Conservation (phyloP, 2,329 filamentous ascomycete species). For the Pseudopithomyces chartarum region DNA sequence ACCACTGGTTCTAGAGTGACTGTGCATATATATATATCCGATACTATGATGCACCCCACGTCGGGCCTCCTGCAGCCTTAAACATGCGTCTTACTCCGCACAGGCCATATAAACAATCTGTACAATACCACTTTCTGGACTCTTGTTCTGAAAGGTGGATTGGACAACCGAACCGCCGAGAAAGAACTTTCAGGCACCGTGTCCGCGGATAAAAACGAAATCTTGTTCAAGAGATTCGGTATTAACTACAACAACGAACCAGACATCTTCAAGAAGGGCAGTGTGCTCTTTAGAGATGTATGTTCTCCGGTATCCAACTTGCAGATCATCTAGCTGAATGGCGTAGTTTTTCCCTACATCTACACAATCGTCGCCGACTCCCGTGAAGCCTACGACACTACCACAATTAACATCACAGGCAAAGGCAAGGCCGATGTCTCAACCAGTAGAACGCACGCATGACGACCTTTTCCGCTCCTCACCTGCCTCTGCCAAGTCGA, state of each 20-base stretch:
- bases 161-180: constrained; percentile 80
- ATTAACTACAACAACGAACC: constrained; percentile 99
- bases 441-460: constrained; percentile 24
- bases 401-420: not conserved
- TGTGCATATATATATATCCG: constrained; percentile 1
- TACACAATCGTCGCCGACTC: constrained; percentile 16
- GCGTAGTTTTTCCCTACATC: constrained; percentile 34
- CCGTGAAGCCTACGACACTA: not conserved
- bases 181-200: constrained; percentile 79
- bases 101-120: constrained; percentile 95
- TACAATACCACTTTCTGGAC: constrained; percentile 98
- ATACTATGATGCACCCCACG: not conserved
- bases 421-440: constrained; percentile 19
- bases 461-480: constrained; percentile 21
- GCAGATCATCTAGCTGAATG: constrained; percentile 14
- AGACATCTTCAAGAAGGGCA: constrained; percentile 92
- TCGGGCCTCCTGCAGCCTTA: constrained; percentile 1
- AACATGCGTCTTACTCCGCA: constrained; percentile 10
- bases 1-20: not conserved
- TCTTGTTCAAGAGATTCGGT: constrained; percentile 83
- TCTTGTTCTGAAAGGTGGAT: constrained; percentile 76
- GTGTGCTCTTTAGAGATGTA: constrained; percentile 83
- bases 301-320: constrained; percentile 29
- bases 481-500: constrained; percentile 12
- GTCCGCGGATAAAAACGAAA: constrained; percentile 91